Evolutionary conservation across 805 yeast species (phyloP), one percentile per base, ranked within the genome.

Genomic region (Cephaloascus fragrans): DNA sequence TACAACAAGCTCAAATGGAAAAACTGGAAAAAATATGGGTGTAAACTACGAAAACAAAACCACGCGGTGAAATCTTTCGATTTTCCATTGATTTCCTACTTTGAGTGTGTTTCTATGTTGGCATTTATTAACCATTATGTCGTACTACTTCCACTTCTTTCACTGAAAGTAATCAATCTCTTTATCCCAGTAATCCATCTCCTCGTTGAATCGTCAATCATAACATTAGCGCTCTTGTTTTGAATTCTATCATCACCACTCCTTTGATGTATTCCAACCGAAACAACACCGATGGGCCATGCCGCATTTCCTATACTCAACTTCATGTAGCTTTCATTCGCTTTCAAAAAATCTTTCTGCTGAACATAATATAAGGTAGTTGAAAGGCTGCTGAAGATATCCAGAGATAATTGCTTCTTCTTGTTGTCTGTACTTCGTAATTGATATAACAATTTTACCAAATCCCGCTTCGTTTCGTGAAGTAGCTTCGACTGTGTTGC

Each of bases 281-380:
- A 75, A 5, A 77, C 64, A 12, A 87, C 83, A 19, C 96, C 96
- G 46, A 86, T 82, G 2, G 96, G 96, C 95, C 95, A 87, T 3
- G 93, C 89, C 2, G 83, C 86, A 47, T 85, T 84, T 1, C 96
- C 96, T 15, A 87, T 80, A 51, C 90, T 80, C 41, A 87, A 59
- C 44, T 80, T 73, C 65, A 86, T 61, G 48, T 87, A 87, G 19
- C 78, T 66, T 49, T 84, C 85, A 42, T 73, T 73, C 3, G 90
- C 86, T 37, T 60, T 60, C 29, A 54, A 52, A 46, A 56, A 77
- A 28, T 77, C 69, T 14, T 55, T 50, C 9, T 59, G 50, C 55
- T 86, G 95, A n/a, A 83, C 39, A 48, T 79, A 69, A 45, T 71
- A 66, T 6, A 81, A 47, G 2, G 83, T 71, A 0, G 85, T 80